Base-by-base conservation (phyloP, 225 moss, liverwort and hornwort genomes). In the Physcomitrium patens region DNA sequence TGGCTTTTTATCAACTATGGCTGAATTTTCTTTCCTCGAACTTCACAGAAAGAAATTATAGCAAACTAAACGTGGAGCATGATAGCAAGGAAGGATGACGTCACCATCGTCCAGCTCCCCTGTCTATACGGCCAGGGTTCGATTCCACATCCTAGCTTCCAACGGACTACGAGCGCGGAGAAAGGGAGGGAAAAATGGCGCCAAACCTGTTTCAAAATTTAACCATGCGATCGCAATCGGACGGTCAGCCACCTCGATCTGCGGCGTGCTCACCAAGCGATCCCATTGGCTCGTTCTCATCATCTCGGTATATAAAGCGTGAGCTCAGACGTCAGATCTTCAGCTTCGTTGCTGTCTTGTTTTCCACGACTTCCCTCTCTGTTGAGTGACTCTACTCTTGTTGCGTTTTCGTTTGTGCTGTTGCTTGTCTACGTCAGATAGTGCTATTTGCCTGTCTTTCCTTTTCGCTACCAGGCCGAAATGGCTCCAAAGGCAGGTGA, bases 401-500 rank as follows among this genome's bases (percentile, higher is more conserved):
- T 17, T 1, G 4, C 1, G 10, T 50, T 1, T 10, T 3, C 24
- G 1, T 24, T 24, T 24, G 24, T 24, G 24, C 24, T 1, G 1
- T 1, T 1, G 24, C 24, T 24, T 1, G 24, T 24, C 1, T 1
- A 1, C 24, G 24, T 24, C 1, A 24, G 24, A 1, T 24, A 1
- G 24, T 24, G 24, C 24, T 24, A n/a, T 24, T 24, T 1, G 24
- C 24, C 1, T 1, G 1, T 24, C 24, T 24, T 1, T 24, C 1
- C 24, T 24, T 1, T 24, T 24, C 24, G 24, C 1, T 24, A 24
- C 24, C 24, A 24, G 24, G 24, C 1, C 24, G 1, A 1, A 10
- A 83, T 86, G 86, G 86, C 86, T 7, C 86, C 86, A 15, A 86
- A 86, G 78, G 83, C 10, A 0, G 83, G 77, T 0, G 83, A 80